A percentile compares a stretch with the other conserved stretches of the same genome.
phyloP scores from a whole-genome alignment of 257 asterid genomes.

The Scutellaria baicalensis region DNA sequence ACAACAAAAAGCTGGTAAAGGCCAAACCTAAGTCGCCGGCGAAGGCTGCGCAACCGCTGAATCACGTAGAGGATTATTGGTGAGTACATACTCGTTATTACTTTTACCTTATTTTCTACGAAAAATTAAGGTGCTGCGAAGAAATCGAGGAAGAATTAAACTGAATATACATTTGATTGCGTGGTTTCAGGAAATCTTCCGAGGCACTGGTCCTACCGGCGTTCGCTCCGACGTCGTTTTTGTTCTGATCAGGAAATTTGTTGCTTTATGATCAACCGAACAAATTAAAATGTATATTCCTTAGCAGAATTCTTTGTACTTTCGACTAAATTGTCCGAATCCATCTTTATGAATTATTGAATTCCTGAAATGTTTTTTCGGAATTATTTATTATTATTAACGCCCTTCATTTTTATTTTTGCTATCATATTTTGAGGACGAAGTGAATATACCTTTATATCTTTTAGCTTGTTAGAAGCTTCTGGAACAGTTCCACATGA shows the following conservation, averaged over 20 bases:
- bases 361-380: not conserved
- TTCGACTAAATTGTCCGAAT: not conserved
- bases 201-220: conserved; percentile 25
- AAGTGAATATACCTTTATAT: no score
- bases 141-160: not conserved
- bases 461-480: no score
- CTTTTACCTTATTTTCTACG: not conserved
- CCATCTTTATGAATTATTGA: not conserved
- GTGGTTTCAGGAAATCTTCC: conserved; percentile 26
- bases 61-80: conserved; percentile 20
- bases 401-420: no score
- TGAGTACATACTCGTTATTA: not conserved
- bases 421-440: no score
- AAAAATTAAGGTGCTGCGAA: not conserved
- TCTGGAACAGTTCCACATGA: no score
- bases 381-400: not conserved
- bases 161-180: not conserved
- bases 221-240: conserved; percentile 39
- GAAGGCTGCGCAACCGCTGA: conserved; percentile 9
- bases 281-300: not conserved
- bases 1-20: not conserved
- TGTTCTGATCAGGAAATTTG: conserved; percentile 15
- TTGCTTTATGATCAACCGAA: not conserved
- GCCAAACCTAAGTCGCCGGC: conserved; percentile 14
- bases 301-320: not conserved